A percentile compares a stretch with the other conserved stretches of the same genome.
phyloP scores from a whole-genome alignment of 73 alveolate genomes.

The Tetrahymena thermophila region DNA sequence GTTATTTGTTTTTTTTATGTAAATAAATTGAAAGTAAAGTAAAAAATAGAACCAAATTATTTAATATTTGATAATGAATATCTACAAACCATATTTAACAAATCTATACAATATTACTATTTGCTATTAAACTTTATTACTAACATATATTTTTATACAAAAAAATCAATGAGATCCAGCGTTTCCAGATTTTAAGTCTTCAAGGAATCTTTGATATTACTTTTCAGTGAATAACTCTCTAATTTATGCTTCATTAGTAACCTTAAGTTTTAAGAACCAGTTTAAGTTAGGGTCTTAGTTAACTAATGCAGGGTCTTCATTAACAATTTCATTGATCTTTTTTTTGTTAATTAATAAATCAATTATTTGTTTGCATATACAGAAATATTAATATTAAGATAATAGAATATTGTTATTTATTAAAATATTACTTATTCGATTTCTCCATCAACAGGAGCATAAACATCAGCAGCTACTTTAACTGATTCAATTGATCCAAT shows the following conservation, averaged over 20 bases:
- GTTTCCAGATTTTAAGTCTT: constrained; percentile 16
- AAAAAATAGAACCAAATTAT: not conserved
- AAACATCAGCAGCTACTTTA: constrained; percentile 72
- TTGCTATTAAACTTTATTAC: not conserved
- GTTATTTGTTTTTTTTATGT: no score
- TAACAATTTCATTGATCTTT: constrained; percentile 46
- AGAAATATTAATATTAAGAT: not conserved
- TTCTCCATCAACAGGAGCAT: constrained; percentile 63
- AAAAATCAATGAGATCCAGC: not conserved
- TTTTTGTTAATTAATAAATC: not conserved
- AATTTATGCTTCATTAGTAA: constrained; percentile 45
- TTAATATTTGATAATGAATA: no score
- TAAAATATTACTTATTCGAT: constrained; percentile 33
- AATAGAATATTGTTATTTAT: not conserved
- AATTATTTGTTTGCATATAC: not conserved
- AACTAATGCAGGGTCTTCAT: constrained; percentile 51
- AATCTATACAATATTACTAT: not conserved
- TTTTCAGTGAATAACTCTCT: constrained; percentile 20
- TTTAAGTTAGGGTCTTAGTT: constrained; percentile 60
- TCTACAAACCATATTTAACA: not conserved
- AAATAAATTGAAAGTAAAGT: not conserved
- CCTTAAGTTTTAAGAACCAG: constrained; percentile 58
- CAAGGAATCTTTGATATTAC: constrained; percentile 40
- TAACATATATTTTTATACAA: not conserved
- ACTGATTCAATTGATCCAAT: constrained; percentile 74